These are phyloP conservation scores for Lanmaoa pseudosensibilis DNA, from an alignment of 768 basidiomycete genomes.

Conservation along the genomic window DNA sequence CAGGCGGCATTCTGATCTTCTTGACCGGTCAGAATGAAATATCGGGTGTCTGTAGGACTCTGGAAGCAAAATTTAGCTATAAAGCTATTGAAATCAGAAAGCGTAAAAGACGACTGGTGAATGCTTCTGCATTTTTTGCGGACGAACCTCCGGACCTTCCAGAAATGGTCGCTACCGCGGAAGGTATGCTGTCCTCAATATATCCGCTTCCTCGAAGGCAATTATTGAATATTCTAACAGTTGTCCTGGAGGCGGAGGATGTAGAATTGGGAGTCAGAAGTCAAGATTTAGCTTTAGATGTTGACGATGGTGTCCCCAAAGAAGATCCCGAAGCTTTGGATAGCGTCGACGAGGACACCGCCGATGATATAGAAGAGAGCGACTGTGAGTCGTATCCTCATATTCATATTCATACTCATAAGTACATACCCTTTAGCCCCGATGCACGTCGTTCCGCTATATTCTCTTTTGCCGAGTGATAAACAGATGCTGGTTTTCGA, in stretches of 20 bases:
- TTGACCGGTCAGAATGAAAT: constrained; percentile 98
- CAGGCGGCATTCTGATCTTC: constrained; percentile 91
- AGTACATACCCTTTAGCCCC: constrained; percentile 54
- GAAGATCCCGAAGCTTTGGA: constrained; percentile 75
- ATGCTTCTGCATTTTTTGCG: constrained; percentile 31
- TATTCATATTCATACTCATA: constrained; percentile 2
- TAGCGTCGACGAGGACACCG: constrained; percentile 64
- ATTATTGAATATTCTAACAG: constrained; percentile 33
- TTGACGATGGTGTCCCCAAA: constrained; percentile 58
- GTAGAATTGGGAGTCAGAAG: constrained; percentile 59
- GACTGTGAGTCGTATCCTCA: constrained; percentile 49
- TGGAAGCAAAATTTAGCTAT: constrained; percentile 75
- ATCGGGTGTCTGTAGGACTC: constrained; percentile 71
- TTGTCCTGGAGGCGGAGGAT: constrained; percentile 80
- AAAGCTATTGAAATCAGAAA: constrained; percentile 59
- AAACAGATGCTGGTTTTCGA: constrained; percentile 94
- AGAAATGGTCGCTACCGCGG: constrained; percentile 19
- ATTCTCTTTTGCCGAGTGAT: constrained; percentile 89
- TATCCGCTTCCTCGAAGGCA: neutral
- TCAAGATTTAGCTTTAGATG: constrained; percentile 64
- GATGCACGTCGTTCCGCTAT: constrained; percentile 93
- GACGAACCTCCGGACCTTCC: constrained; percentile 20
- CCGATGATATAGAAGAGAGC: constrained; percentile 59
- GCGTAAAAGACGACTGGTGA: constrained; percentile 33
- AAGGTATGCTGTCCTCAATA: constrained; percentile 9